Evolutionary conservation across 1,284 basidiomycete genomes (phyloP).

Genomic region (Papiliotrema terrestris): DNA sequence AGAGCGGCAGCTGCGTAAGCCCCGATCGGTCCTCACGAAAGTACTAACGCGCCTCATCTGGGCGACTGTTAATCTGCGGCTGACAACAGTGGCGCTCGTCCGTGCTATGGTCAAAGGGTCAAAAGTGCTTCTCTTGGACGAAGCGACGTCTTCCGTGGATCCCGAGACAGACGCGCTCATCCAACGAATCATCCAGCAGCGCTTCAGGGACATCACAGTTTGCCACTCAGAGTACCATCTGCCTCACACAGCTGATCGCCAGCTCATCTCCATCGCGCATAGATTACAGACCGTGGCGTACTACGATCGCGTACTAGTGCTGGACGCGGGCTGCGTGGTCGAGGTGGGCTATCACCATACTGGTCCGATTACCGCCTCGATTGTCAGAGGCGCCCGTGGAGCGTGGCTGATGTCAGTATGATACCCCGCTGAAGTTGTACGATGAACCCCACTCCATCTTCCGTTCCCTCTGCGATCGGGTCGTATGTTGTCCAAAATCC

Average conservation of each 20-base stretch:
- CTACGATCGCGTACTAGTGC: conserved; percentile 46
- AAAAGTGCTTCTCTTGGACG: conserved; percentile 62
- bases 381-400: background rate
- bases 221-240: background rate
- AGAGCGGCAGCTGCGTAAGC: conserved; percentile 30
- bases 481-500: conserved; percentile 1
- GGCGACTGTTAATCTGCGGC: too few species aligned
- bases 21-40: too few species aligned
- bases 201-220: conserved; percentile 53
- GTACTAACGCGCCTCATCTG: too few species aligned
- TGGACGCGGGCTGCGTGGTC: conserved; percentile 39
- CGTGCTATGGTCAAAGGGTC: conserved; percentile 68
- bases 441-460: conserved; percentile 37
- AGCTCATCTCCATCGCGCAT: conserved; percentile 68
- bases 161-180: conserved; percentile 73
- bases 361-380: background rate
- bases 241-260: conserved; percentile 35
- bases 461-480: conserved; percentile 10
- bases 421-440: conserved; percentile 43
- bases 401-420: conserved; percentile 24
- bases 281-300: conserved; percentile 66
- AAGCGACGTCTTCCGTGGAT: conserved; percentile 60
- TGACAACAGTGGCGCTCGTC: conserved; percentile 40
- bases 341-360: conserved; percentile 17
- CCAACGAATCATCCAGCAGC: conserved; percentile 67